Evolutionary conservation across 805 yeast species (phyloP), one percentile per base, ranked within the genome.

Genomic region (Barnettozyma wickerhamii): DNA sequence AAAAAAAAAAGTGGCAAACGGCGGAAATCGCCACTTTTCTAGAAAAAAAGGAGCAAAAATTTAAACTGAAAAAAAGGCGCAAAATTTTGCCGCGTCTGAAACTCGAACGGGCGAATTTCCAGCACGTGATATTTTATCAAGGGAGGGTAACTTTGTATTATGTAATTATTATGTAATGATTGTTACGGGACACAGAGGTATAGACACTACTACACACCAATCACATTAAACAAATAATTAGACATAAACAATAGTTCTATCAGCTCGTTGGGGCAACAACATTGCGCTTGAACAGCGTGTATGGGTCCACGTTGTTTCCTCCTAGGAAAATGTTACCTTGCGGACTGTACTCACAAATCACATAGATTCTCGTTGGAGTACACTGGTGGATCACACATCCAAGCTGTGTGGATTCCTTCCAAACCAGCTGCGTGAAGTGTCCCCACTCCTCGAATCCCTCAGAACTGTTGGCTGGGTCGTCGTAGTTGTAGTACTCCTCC

Each of bases 391-490:
- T 46, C 26, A 45, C 87, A 69, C 95, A 84, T 37, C 93, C 95
- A 15, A 84, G 61, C 49, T 74, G 62, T 7, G 75, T 63, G 30
- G 84, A 65, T 7, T 69, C 52, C 47, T 74, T 74, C 95, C 95
- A 84, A 19, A 84, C 74, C 26, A 83, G 55, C 63, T 84, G 91
- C 13, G 91, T 83, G 66, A 84, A 84, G 58, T 84, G 95, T 41
- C 86, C 86, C 14, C 77, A 74, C 14, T 69, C 69, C 41, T 63
- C 68, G 41, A 69, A 69, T 50, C 63, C 68, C 42, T 76, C 80
- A 45, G 58, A 58, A n/a, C 48, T 45, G 10, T 35, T 3, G 38
- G 58, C 59, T 21, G 80, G 77, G 37, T 72, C 61, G 35, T 62
- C 55, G 64, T 61, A 83, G 60, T 75, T 64, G 63, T 82, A 84